phyloP scores from a whole-genome alignment of 1,284 basidiomycete genomes.

The Lignosus rhinocerotis region DNA sequence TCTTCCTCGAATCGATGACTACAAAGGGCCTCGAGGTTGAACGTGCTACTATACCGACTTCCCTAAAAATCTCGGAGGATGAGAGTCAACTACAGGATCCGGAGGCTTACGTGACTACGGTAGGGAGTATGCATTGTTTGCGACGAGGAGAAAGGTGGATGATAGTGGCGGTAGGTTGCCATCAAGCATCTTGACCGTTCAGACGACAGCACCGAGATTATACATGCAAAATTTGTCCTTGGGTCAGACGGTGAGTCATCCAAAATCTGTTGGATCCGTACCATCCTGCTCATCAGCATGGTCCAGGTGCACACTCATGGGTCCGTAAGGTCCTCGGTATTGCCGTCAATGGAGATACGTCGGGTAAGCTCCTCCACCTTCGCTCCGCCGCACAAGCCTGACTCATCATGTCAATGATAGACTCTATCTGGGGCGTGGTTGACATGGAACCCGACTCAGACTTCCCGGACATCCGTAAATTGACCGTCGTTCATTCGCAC shows the following conservation, averaged over 20 bases:
- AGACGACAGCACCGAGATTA: constrained; percentile 41
- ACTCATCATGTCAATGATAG: constrained; percentile 28
- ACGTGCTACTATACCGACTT: neutral
- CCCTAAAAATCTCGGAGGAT: neutral
- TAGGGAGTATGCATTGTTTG: constrained; percentile 24
- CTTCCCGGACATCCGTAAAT: constrained; percentile 82
- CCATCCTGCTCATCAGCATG: neutral
- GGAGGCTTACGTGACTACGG: constrained; percentile 56
- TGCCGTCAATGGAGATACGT: constrained; percentile 77
- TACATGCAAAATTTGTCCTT: constrained; percentile 55
- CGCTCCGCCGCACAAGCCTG: neutral
- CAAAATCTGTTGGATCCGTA: neutral
- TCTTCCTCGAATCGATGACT: constrained; percentile 64
- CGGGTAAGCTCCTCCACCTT: constrained; percentile 37
- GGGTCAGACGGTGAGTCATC: constrained; percentile 49
- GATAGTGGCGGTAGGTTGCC: constrained; percentile 32
- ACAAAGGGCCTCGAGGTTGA: constrained; percentile 6
- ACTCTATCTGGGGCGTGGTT: constrained; percentile 80
- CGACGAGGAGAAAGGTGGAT: neutral
- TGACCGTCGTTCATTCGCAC: constrained; percentile 59
- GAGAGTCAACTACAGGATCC: constrained; percentile 38
- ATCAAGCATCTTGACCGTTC: constrained; percentile 34
- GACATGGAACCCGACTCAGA: constrained; percentile 71
- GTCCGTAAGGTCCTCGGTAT: constrained; percentile 71
- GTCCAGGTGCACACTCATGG: constrained; percentile 75